Evolutionary conservation across 768 basidiomycete species (phyloP).

Genomic region (Boletales sp.): DNA sequence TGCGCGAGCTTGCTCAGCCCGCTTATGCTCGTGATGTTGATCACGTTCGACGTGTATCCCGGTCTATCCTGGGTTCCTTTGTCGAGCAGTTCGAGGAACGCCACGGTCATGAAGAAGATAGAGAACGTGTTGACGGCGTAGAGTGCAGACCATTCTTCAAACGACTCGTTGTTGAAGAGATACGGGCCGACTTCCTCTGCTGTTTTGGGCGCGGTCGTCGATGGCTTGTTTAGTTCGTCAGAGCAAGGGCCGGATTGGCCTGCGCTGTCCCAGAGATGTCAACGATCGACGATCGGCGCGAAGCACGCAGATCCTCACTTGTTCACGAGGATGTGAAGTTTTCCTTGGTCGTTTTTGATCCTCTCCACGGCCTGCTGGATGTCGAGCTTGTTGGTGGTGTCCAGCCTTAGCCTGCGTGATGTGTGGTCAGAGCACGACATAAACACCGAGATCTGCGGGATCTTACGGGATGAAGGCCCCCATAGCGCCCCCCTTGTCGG

Average conservation of each 20-base stretch:
- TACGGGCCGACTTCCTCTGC: constrained; percentile 65
- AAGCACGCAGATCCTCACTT: constrained; percentile 46
- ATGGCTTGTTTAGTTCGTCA: constrained; percentile 51
- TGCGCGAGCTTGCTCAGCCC: constrained; percentile 69
- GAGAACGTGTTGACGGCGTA: constrained; percentile 71
- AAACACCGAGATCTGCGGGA: background rate
- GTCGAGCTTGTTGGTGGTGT: constrained; percentile 66
- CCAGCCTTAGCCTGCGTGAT: constrained; percentile 54
- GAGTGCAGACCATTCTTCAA: constrained; percentile 58
- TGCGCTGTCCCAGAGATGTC: constrained; percentile 43
- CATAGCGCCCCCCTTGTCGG: constrained; percentile 31
- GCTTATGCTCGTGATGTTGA: constrained; percentile 79
- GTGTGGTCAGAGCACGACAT: constrained; percentile 1
- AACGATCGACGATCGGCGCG: background rate
- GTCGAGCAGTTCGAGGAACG: constrained; percentile 71
- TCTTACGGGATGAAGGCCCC: constrained; percentile 60
- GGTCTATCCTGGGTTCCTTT: constrained; percentile 61
- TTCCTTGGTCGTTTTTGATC: constrained; percentile 46
- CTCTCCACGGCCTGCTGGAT: constrained; percentile 52
- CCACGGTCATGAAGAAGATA: constrained; percentile 73
- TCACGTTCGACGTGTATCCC: constrained; percentile 59
- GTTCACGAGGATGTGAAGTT: constrained; percentile 76
- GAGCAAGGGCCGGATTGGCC: constrained; percentile 69
- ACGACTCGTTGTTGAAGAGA: constrained; percentile 64
- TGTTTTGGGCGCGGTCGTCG: constrained; percentile 56